Percentiles rank a stretch among this genome's conserved stretches.
These are phyloP conservation scores for Talaromyces piceae DNA, from an alignment of 2,329 filamentous ascomycete genomes.

Conservation along the genomic window DNA sequence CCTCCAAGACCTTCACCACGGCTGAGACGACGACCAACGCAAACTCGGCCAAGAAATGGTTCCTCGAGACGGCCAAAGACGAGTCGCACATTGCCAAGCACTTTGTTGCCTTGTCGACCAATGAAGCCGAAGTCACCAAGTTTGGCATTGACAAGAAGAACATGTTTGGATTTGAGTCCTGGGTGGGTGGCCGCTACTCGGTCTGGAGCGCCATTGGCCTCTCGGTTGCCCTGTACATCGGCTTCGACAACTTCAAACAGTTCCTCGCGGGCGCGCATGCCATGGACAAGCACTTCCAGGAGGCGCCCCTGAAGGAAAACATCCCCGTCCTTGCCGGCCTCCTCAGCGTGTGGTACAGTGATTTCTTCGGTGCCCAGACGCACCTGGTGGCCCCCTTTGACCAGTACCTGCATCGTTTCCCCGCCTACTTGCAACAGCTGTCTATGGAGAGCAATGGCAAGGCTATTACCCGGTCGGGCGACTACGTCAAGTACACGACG, in stretches of 20 bases:
- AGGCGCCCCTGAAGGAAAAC: slow-evolving; percentile 85
- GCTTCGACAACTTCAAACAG: slow-evolving; percentile 94
- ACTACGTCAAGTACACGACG: slow-evolving; percentile 94
- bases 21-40: slow-evolving; percentile 96
- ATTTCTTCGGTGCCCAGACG: slow-evolving; percentile 97
- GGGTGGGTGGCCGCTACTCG: slow-evolving; percentile 96
- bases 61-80: slow-evolving; percentile 78
- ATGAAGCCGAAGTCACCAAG: slow-evolving; percentile 90
- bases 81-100: slow-evolving; percentile 78
- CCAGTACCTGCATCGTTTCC: slow-evolving; percentile 98
- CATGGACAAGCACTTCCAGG: slow-evolving; percentile 98
- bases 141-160: slow-evolving; percentile 98
- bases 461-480: slow-evolving; percentile 79
- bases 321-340: slow-evolving; percentile 89
- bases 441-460: slow-evolving; percentile 99
- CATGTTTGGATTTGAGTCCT: slow-evolving; percentile 99
- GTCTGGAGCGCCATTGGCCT: slow-evolving; percentile 98
- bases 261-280: slow-evolving; percentile 91
- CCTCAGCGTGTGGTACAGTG: slow-evolving; percentile 95
- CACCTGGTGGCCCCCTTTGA: slow-evolving; percentile 97
- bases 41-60: slow-evolving; percentile 95
- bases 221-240: slow-evolving; percentile 89
- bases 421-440: slow-evolving; percentile 95
- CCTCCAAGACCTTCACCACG: slow-evolving; percentile 98
- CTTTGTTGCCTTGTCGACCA: slow-evolving; percentile 96